Evolutionary conservation across 257 asterid species (phyloP).

Genomic region (Verbena officinalis): DNA sequence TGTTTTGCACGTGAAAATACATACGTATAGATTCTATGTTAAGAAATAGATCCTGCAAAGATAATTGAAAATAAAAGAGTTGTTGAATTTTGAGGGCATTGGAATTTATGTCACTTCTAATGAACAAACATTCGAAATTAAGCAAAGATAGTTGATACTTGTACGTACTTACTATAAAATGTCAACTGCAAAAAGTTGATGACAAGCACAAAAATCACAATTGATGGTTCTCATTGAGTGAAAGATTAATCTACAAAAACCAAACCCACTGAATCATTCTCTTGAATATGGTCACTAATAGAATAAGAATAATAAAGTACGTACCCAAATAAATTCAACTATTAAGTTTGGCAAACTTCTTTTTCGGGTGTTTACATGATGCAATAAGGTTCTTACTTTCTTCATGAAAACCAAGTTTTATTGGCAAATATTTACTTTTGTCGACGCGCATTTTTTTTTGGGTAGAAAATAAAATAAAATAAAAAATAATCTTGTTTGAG

Average conservation of each 20-base stretch:
- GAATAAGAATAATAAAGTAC: no score
- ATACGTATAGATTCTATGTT: no score
- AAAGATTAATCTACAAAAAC: not conserved
- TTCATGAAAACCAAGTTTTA: not conserved
- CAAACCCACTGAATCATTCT: conserved; percentile 35
- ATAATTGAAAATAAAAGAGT: no score
- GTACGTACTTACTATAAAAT: not conserved
- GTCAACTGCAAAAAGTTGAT: not conserved
- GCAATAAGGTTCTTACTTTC: not conserved
- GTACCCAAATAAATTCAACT: no score
- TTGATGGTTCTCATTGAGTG: conserved; percentile 22
- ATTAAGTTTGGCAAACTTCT: conserved; percentile 19
- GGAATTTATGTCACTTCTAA: no score
- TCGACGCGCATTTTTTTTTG: no score
- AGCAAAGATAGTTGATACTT: not conserved
- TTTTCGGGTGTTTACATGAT: not conserved
- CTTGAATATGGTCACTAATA: not conserved
- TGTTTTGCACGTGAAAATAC: no score
- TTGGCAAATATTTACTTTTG: not conserved
- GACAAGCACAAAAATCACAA: not conserved
- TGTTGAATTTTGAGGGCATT: no score
- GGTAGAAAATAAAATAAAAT: no score
- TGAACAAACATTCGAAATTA: no score
- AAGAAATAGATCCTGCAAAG: no score
- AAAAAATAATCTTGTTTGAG: no score